Base-by-base conservation (phyloP, 257 asterid species). In the Mentha longifolia region DNA sequence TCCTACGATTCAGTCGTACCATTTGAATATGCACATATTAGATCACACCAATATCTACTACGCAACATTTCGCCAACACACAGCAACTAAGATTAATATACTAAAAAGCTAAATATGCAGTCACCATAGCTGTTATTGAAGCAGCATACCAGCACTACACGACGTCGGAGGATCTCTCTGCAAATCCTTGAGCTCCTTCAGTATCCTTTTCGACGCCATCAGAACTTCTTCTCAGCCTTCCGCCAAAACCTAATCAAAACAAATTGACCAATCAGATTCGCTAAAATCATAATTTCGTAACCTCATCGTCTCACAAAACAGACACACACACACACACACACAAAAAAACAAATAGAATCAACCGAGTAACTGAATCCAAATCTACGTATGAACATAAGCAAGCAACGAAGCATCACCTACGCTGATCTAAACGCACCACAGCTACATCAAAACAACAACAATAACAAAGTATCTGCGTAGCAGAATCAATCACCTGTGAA, bases 111-210 rank as follows among this genome's bases (percentile, higher is more conserved):
- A 52, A 51, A 60, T 41, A 41, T 7, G 46, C 46, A 61, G 41
- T 16, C 28, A 30, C 17, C 60, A 35, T 10, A 61, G 54, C 4
- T 57, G 15, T 25, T 2, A 28, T 39, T 5, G 16, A 70, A 58
- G 66, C 25, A 58, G 61, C 25, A 67, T 68, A 83, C 85, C 88
- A 41, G 88, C 88, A 57, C 85, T 83, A 59, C 88, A 83, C 15
- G 88, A 80, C 61, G 88, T 83, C 70, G 88, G 88, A 66, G 88
- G 88, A 63, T 83, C 88, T 76, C 74, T 83, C 76, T 83, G 88
- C 77, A 83, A 67, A 75, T 83, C 87, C 85, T 83, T 83, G 71
- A 83, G 82, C 78, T 83, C 87, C 78, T 83, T 83, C 81, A 80
- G 73, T 62, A 83, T 83, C 77, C 88, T 76, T 70, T 81, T 84